phyloP scores from a whole-genome alignment of 1,284 basidiomycete species.

The Taiwanofungus camphoratus region DNA sequence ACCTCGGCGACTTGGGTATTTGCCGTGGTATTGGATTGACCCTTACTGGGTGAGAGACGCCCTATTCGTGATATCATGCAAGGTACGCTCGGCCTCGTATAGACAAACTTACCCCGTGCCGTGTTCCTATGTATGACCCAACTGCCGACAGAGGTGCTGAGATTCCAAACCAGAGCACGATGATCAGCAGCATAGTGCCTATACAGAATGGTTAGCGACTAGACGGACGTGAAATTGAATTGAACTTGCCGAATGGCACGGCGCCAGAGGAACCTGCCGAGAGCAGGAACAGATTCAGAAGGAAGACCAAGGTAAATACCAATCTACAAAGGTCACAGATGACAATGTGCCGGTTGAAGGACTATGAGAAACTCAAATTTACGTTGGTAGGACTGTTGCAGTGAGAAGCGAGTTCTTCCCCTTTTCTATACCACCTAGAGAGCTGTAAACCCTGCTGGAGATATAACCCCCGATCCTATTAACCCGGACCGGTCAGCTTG shows the following conservation, averaged over 20 bases:
- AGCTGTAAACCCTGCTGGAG: conserved; percentile 79
- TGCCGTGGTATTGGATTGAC: conserved; percentile 92
- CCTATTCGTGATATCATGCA: conserved; percentile 35
- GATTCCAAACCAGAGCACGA: conserved; percentile 94
- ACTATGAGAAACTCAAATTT: conserved; percentile 25
- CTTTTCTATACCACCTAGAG: conserved; percentile 77
- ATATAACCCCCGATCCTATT: conserved; percentile 83
- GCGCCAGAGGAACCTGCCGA: conserved; percentile 88
- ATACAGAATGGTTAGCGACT: not conserved
- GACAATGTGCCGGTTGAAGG: no score
- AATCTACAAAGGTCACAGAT: no score
- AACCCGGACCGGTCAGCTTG: not conserved
- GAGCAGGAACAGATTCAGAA: conserved; percentile 85
- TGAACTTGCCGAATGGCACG: conserved; percentile 78
- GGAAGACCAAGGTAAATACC: conserved; percentile 78
- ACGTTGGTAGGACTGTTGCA: conserved; percentile 86
- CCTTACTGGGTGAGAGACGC: conserved; percentile 74
- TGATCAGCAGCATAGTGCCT: conserved; percentile 87
- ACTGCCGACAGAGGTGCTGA: conserved; percentile 79
- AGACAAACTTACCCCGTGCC: conserved; percentile 67
- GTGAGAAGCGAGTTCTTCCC: conserved; percentile 85
- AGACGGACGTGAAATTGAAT: not conserved
- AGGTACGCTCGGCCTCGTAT: no score
- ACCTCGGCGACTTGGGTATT: conserved; percentile 82
- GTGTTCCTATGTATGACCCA: conserved; percentile 77